These are phyloP conservation scores for Nemania abortiva DNA, from an alignment of 2,329 filamentous ascomycete species.

Conservation along the genomic window DNA sequence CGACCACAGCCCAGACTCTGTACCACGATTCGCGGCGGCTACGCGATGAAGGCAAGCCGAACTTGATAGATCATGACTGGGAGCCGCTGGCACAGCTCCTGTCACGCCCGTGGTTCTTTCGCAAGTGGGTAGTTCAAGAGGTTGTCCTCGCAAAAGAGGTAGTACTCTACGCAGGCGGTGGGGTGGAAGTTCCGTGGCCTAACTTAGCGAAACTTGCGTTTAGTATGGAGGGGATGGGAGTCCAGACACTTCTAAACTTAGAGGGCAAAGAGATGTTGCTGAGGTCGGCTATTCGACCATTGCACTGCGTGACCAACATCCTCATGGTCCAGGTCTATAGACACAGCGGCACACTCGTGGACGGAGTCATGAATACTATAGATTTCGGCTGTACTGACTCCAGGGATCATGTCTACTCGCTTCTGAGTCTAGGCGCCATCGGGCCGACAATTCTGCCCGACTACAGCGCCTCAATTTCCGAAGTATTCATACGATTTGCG, in stretches of 20 bases:
- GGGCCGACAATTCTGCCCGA: conserved; percentile 10
- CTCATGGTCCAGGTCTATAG: conserved; percentile 7
- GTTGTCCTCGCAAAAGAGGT: conserved; percentile 17
- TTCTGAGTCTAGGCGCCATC: conserved; percentile 15
- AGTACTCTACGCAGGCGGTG: conserved; percentile 17
- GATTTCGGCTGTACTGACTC: conserved; percentile 24
- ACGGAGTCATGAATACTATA: conserved; percentile 15
- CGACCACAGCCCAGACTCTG: neutral
- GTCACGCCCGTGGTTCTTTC: conserved; percentile 30
- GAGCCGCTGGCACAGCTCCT: conserved; percentile 14
- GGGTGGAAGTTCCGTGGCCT: conserved; percentile 16
- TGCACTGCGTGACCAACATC: conserved; percentile 11
- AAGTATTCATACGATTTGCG: conserved; percentile 23
- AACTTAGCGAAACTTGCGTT: conserved; percentile 22
- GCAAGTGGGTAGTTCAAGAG: conserved; percentile 34
- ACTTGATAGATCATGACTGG: conserved; percentile 30
- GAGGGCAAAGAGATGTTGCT: neutral
- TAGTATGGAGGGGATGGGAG: conserved; percentile 1
- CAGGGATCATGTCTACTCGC: conserved; percentile 26
- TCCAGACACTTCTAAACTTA: neutral
- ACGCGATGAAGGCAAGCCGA: conserved; percentile 23
- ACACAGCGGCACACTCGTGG: conserved; percentile 13
- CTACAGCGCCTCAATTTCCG: conserved; percentile 10
- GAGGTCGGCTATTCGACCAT: neutral
- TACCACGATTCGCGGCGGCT: neutral